Percentiles rank a stretch among this genome's conserved stretches.
phyloP scores from a whole-genome alignment of 2,329 filamentous ascomycete genomes.

The Botrytis galanthina region DNA sequence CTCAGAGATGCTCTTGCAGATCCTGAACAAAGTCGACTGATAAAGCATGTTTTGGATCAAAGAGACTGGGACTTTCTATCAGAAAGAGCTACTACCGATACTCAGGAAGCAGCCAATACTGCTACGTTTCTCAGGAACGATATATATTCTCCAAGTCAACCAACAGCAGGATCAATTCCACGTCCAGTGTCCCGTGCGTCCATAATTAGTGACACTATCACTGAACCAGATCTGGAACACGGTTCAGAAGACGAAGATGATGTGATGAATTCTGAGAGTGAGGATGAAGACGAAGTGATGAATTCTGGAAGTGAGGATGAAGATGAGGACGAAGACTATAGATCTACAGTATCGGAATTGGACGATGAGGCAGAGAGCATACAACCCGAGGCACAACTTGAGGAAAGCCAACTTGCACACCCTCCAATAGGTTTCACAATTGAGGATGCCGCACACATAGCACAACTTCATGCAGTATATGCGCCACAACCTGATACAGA shows the following conservation, averaged over 20 bases:
- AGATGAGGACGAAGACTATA: constrained; percentile 4
- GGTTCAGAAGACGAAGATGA: constrained; percentile 18
- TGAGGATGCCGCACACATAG: background rate
- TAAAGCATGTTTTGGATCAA: constrained; percentile 12
- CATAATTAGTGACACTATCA: background rate
- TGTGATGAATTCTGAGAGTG: constrained; percentile 7
- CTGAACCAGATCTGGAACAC: constrained; percentile 9
- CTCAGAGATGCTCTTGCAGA: constrained; percentile 18
- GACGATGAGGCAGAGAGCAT: background rate
- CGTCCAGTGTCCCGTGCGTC: constrained; percentile 5
- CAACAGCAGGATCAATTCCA: background rate
- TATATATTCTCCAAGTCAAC: constrained; percentile 13
- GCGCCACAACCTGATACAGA: background rate
- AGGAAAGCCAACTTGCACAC: background rate
- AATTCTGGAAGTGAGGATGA: constrained; percentile 13
- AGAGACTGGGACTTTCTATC: constrained; percentile 20
- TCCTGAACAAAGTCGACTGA: constrained; percentile 18
- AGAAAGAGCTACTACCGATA: constrained; percentile 19
- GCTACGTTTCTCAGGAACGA: constrained; percentile 20
- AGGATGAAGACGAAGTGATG: constrained; percentile 12
- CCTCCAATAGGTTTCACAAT: background rate
- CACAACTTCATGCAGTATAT: background rate
- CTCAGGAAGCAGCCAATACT: constrained; percentile 22
- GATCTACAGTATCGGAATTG: background rate
- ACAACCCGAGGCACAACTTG: background rate